phyloP scores from a whole-genome alignment of 2,329 filamentous ascomycete genomes.

The Colletotrichum cuscutae region DNA sequence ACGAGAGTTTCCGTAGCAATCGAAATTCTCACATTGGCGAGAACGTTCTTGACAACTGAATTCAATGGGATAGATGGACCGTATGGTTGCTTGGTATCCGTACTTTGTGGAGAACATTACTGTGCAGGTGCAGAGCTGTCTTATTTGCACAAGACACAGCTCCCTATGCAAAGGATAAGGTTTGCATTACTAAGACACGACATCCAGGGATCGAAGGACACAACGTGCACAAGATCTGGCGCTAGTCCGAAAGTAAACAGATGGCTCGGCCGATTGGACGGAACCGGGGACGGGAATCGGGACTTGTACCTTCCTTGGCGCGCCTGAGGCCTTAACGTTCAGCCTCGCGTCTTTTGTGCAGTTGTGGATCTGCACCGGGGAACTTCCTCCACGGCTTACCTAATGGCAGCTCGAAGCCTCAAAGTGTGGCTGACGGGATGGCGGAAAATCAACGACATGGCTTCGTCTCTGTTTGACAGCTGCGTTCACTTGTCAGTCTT shows the following conservation, averaged over 20 bases:
- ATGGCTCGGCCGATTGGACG: slow-evolving; percentile 20
- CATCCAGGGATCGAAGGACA: slow-evolving; percentile 23
- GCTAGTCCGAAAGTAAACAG: slow-evolving; percentile 12
- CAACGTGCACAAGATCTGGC: slow-evolving; percentile 32
- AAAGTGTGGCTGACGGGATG: slow-evolving; percentile 16
- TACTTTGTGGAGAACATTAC: neutral
- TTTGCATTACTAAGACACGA: slow-evolving; percentile 34
- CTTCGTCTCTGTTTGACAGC: slow-evolving; percentile 7
- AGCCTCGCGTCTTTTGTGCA: slow-evolving; percentile 32
- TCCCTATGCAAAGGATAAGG: slow-evolving; percentile 34
- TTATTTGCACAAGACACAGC: slow-evolving; percentile 13
- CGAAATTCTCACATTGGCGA: neutral
- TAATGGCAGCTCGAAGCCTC: neutral
- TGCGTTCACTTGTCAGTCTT: slow-evolving; percentile 28
- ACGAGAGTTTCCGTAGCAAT: neutral
- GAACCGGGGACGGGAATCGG: slow-evolving; percentile 27
- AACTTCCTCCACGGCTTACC: neutral
- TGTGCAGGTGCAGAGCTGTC: neutral
- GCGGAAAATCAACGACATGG: neutral
- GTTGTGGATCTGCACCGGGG: slow-evolving; percentile 11
- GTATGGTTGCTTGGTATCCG: neutral
- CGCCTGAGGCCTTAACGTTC: neutral
- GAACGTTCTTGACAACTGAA: neutral
- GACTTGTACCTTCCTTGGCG: slow-evolving; percentile 21
- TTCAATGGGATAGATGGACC: neutral